These are phyloP conservation scores for Colletotrichum cordylinicola DNA, from an alignment of 2,329 filamentous ascomycete genomes.

Conservation along the genomic window DNA sequence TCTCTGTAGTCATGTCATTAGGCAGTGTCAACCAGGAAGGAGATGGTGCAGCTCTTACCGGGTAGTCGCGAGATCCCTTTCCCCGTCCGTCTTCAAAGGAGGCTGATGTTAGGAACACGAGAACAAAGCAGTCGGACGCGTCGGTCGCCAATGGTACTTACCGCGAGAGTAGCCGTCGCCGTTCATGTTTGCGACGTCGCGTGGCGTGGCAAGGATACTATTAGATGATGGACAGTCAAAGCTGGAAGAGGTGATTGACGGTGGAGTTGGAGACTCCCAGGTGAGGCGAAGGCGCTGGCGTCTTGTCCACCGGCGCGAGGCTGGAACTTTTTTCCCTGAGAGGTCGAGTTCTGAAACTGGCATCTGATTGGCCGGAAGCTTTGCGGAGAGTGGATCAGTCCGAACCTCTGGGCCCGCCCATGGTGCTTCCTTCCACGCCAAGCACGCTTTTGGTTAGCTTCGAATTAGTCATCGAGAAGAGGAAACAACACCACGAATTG, in stretches of 20 bases:
- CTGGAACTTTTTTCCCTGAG: slow-evolving; percentile 24
- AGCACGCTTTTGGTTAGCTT: neutral
- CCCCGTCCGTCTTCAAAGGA: slow-evolving; percentile 19
- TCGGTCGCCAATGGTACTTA: neutral
- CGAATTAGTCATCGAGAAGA: neutral
- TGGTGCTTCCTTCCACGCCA: neutral
- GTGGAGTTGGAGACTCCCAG: slow-evolving; percentile 11
- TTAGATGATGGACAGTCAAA: slow-evolving; percentile 4
- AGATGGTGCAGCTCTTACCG: slow-evolving; percentile 2
- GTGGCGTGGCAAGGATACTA: slow-evolving; percentile 5
- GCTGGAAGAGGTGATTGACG: neutral
- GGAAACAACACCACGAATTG: neutral
- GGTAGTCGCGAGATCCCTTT: slow-evolving; percentile 24
- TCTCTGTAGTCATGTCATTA: slow-evolving; percentile 22
- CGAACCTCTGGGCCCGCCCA: neutral
- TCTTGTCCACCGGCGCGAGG: slow-evolving; percentile 17
- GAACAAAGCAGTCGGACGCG: neutral
- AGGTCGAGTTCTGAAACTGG: slow-evolving; percentile 17
- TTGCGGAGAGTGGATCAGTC: neutral
- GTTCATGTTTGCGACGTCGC: slow-evolving; percentile 21
- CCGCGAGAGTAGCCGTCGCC: slow-evolving; percentile 25
- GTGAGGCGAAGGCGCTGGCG: slow-evolving; percentile 12
- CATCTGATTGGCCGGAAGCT: slow-evolving; percentile 3
- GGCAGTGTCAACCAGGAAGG: neutral
- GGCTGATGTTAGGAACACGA: slow-evolving; percentile 5